Percentiles rank a stretch among this genome's conserved stretches.
phyloP scores from a whole-genome alignment of 2,329 filamentous ascomycete species.

The Ophiostoma sp. region DNA sequence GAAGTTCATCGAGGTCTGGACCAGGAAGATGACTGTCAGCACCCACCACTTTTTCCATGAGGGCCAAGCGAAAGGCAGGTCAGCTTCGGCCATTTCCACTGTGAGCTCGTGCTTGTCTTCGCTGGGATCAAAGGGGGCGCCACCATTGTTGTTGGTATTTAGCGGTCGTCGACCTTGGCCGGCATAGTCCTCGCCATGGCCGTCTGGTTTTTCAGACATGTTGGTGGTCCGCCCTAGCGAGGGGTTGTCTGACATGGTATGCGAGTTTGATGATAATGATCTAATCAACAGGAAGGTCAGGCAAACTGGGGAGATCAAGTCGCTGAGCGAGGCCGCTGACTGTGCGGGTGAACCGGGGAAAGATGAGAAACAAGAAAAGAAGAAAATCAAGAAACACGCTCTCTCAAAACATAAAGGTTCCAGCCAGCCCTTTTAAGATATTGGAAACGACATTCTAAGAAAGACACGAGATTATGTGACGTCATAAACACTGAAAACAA shows the following conservation, averaged over 20 bases:
- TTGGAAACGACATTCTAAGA: neutral
- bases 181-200: neutral
- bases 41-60: slow-evolving; percentile 66
- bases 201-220: neutral
- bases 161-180: neutral
- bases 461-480: neutral
- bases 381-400: no score
- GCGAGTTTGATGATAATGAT: neutral
- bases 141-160: neutral
- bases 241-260: neutral
- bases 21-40: slow-evolving; percentile 65
- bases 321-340: neutral
- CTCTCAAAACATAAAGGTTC: neutral
- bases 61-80: slow-evolving; percentile 60
- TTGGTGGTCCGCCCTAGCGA: neutral
- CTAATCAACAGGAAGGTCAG: neutral
- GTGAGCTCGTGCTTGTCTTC: slow-evolving; percentile 15
- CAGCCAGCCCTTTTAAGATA: neutral
- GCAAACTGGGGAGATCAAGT: no score
- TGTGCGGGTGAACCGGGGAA: neutral
- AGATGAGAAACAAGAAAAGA: neutral
- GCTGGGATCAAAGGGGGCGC: neutral
- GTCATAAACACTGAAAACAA: neutral
- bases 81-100: slow-evolving; percentile 45
- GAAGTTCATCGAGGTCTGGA: slow-evolving; percentile 74